Base-by-base conservation (phyloP, 2,329 filamentous ascomycete species). In the Botrytis fragariae region DNA sequence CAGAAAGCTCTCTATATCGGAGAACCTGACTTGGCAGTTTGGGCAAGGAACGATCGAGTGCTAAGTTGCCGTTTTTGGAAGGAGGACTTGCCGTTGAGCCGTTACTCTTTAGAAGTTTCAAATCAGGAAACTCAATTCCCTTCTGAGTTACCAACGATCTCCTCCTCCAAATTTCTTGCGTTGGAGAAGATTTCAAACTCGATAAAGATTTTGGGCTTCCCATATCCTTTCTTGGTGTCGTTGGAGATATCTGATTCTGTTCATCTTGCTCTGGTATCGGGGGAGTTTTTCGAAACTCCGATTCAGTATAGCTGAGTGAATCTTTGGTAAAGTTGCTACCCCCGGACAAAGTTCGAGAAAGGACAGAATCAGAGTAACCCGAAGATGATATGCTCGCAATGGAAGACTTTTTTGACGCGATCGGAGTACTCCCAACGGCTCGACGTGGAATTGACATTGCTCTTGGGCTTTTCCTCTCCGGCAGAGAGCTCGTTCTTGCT, bases 61-160 rank as follows among this genome's bases (percentile, higher is more conserved):
- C 48, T 39, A 20, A 74, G 39, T 74, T 73, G 78, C 48, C 73
- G 72, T 62, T 78, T 76, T 64, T 78, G 76, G 61, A 73, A 73
- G 71, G 71, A 54, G 77, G 77, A 57, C 73, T 77, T 14, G 77
- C 77, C 3, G 80, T 81, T 39, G 79, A 79, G 20, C 80, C 79
- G 77, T 81, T 81, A 72, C 77, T 79, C 60, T 77, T 76, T 57
- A 77, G 64, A 42, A 81, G 75, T 48, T 79, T 80, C 44, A 81
- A 74, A 39, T 80, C 77, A 18, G 77, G 62, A 73, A 81, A 77
- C 25, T 60, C 67, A 14, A 80, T 74, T 45, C 76, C 78, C 39
- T 73, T 77, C 10, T 79, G 78, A 39, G 77, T 77, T 59, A 74
- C 77, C n/a, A 74, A 72, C 22, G 78, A 79, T 65, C 80, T 72